A percentile compares a stretch with the other conserved stretches of the same genome.
Conservation (phyloP, 129 eudicot species). For the Tagetes erecta region DNA sequence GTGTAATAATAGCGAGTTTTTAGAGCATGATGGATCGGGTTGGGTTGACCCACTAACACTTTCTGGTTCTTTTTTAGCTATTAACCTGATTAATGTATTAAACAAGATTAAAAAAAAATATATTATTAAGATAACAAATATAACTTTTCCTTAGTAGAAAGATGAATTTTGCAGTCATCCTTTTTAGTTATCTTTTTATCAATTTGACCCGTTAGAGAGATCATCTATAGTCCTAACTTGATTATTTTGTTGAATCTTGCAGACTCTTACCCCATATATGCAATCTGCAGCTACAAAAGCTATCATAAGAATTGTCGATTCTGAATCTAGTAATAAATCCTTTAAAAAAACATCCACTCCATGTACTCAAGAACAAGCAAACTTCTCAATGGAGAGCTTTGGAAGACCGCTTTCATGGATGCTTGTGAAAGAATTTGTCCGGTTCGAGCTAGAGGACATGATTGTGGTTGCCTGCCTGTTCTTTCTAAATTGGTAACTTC, state of each 20-base stretch:
- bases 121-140: neutral
- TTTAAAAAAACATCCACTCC: slow-evolving; percentile 43
- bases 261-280: slow-evolving; percentile 96
- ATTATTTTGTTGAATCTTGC: slow-evolving; percentile 25
- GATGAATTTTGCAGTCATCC: neutral
- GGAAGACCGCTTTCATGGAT: slow-evolving; percentile 95
- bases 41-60: neutral
- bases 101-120: neutral
- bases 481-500: slow-evolving; percentile 71
- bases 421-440: slow-evolving; percentile 97
- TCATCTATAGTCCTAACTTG: neutral
- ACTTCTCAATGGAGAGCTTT: slow-evolving; percentile 69
- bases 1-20: neutral
- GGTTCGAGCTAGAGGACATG: slow-evolving; percentile 86
- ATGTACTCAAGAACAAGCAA: slow-evolving; percentile 58
- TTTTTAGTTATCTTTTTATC: neutral
- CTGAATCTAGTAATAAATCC: slow-evolving; percentile 32
- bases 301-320: slow-evolving; percentile 43
- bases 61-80: neutral
- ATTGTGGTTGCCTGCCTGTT: slow-evolving; percentile 89
- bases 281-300: slow-evolving; percentile 78
- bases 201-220: neutral
- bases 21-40: neutral
- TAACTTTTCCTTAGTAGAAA: neutral
- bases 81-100: neutral